Conservation (phyloP, 2,329 filamentous ascomycete species). For the Berkeleyomyces rouxiae region DNA sequence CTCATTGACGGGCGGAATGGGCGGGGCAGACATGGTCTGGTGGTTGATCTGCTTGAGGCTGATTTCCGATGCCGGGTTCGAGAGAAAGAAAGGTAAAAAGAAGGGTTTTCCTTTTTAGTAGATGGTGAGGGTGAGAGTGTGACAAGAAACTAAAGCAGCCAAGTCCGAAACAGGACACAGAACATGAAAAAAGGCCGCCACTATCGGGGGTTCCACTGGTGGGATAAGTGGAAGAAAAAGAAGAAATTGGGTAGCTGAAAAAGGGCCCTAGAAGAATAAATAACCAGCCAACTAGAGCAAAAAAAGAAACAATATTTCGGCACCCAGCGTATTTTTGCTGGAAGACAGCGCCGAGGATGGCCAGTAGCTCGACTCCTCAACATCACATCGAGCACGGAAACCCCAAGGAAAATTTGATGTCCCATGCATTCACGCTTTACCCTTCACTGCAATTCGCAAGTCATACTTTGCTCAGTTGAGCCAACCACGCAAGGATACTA, state of each 20-base stretch:
- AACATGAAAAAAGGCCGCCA: background rate
- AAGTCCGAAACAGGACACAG: background rate
- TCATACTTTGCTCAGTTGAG: constrained; percentile 4
- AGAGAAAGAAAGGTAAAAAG: background rate
- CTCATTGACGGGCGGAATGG: constrained; percentile 11
- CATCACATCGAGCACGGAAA: background rate
- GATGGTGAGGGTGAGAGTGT: background rate
- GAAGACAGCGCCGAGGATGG: background rate
- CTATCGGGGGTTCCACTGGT: background rate
- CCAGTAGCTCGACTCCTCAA: background rate
- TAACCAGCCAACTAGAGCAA: background rate
- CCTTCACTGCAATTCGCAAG: constrained; percentile 9
- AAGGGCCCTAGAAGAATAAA: background rate
- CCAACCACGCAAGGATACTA: constrained; percentile 1
- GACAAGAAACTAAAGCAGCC: background rate
- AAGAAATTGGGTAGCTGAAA: background rate
- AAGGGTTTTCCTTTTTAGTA: background rate
- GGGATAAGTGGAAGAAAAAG: background rate
- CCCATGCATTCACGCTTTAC: constrained; percentile 9
- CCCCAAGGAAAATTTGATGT: constrained; percentile 3
- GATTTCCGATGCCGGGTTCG: background rate
- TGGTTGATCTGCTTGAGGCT: background rate
- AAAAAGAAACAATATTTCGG: background rate
- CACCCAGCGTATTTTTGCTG: background rate
- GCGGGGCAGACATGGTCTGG: constrained; percentile 10